Conservation (phyloP, 257 asterid species). For the Striga asiatica region DNA sequence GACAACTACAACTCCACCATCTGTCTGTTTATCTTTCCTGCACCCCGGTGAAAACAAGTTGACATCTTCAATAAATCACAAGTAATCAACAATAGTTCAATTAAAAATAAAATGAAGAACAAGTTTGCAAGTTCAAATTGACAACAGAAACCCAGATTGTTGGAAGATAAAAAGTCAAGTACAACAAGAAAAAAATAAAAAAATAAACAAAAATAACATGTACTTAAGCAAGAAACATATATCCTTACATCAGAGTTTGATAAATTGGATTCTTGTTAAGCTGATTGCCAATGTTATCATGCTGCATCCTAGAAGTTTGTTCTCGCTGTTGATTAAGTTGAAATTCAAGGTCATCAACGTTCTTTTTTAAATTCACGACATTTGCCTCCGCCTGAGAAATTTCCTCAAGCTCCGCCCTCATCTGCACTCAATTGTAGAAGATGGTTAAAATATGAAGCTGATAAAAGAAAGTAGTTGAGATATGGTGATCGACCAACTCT, state of each 20-base stretch:
- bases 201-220: not conserved
- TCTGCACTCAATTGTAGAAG: constrained; percentile 28
- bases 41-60: constrained; percentile 5
- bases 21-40: constrained; percentile 50
- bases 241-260: constrained; percentile 39
- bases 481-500: constrained; percentile 8
- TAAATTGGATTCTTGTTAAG: constrained; percentile 29
- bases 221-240: constrained; percentile 1
- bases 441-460: not conserved
- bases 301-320: constrained; percentile 38
- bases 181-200: not conserved
- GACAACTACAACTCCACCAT: constrained; percentile 24
- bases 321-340: constrained; percentile 58
- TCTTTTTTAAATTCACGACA: constrained; percentile 42
- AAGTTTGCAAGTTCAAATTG: not conserved
- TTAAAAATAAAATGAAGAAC: not conserved
- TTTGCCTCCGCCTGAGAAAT: constrained; percentile 58
- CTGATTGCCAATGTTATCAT: constrained; percentile 35
- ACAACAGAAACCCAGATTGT: not conserved
- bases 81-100: not conserved
- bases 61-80: not conserved
- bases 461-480: not conserved
- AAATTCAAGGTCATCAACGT: constrained; percentile 55
- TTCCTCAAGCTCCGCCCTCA: constrained; percentile 55
- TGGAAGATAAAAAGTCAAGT: not conserved